Evolutionary conservation across 2,329 filamentous ascomycete genomes (phyloP), one percentile per base, ranked within the genome.

Genomic region (Neofusicoccum laricinum): DNA sequence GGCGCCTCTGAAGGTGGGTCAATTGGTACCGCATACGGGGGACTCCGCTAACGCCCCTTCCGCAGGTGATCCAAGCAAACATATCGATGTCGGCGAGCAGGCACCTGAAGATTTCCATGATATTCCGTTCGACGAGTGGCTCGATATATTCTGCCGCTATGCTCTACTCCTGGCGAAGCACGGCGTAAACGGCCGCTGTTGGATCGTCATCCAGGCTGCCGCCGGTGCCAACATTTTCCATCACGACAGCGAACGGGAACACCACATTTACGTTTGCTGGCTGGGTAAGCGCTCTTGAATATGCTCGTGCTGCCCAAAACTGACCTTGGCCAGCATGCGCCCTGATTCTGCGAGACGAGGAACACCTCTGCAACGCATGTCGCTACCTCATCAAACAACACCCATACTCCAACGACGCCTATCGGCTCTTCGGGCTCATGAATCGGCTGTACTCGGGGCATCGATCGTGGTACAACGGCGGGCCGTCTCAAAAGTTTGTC

Each of bases 131-230:
- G 83, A 88, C 65, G 85, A 88, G 51, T 99, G 95, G 95, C 84
- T 97, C 2, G 91, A 96, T 69, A 84, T 97, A 0, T 97, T 99
- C 73, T 84, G 96, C 40, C 91, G 95, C 71, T 96, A 96, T 73
- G 90, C 93, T 2, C 83, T 97, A 53, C 83, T 89, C 4, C 84
- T 95, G 36, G 90, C 93, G 7, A 85, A 87, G 46, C 80, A 83
- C 19, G 88, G 88, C 38, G 86, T 90, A 53, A 81, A 85, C 14
- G 84, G 88, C 46, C 88, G 92, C 67, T 89, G 92, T 58, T 97
- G 97, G 74, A 87, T 89, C 58, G 86, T 92, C 7, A 89, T 96
- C 69, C 87, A 93, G 66, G 87, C 90, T 5, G 92, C 91, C 1
- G 84, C 88, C 55, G 88, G 92, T 71, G 92, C 92, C 14, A 93